Evolutionary conservation across 1,139 yeast species (phyloP).

Genomic region (Candida sp.): DNA sequence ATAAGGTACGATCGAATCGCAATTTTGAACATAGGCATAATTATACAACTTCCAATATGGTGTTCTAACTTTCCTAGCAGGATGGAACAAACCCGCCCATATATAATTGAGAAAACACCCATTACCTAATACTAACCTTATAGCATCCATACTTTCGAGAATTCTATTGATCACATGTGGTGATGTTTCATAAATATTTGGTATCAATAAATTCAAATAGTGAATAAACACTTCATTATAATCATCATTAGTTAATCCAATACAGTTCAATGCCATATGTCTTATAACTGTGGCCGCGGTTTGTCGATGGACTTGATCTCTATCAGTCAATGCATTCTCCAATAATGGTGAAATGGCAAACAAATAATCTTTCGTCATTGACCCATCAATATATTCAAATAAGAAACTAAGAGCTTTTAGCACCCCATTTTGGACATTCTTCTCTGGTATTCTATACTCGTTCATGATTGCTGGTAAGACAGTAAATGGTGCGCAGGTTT

Average conservation of each 20-base stretch:
- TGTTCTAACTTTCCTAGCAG: conserved; percentile 81
- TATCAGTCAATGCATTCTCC: conserved; percentile 88
- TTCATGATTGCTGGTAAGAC: conserved; percentile 97
- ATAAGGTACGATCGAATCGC: conserved; percentile 78
- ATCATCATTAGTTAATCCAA: conserved; percentile 73
- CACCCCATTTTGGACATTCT: conserved; percentile 94
- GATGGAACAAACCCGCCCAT: conserved; percentile 91
- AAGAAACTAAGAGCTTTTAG: conserved; percentile 89
- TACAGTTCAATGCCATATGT: conserved; percentile 77
- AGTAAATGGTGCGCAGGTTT: conserved; percentile 89
- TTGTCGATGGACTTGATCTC: conserved; percentile 93
- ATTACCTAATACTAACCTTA: conserved; percentile 70
- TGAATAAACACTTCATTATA: conserved; percentile 63
- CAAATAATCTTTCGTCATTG: conserved; percentile 73
- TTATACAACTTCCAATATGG: conserved; percentile 89
- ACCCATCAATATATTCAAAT: conserved; percentile 86
- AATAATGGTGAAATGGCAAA: conserved; percentile 78
- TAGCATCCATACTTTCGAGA: conserved; percentile 75
- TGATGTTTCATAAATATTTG: conserved; percentile 88
- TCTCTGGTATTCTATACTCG: conserved; percentile 90
- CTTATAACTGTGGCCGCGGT: conserved; percentile 89
- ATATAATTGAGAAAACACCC: conserved; percentile 74
- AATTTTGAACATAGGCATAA: conserved; percentile 66
- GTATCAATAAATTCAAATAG: conserved; percentile 69
- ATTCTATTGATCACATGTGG: conserved; percentile 91